Evolutionary conservation across 2,329 filamentous ascomycete species (phyloP), one percentile per base, ranked within the genome.

Genomic region (Rutstroemia sydowiana): DNA sequence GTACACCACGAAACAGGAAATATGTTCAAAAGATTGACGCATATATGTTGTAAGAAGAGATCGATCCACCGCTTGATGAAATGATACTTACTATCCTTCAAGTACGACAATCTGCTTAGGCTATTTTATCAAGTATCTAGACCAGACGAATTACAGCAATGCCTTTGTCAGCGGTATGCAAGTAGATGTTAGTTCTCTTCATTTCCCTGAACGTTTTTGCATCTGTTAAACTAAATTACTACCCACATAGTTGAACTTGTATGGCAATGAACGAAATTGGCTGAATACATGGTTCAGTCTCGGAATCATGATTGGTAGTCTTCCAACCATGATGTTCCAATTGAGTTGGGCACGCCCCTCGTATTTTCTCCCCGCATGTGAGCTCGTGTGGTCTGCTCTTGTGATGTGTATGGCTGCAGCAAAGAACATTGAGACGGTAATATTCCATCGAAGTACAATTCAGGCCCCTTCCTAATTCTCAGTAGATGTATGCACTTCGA

Each of bases 201-300:
- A 4, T 34, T 13, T 34, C 8, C 23, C 23, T n/a, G n/a, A 34
- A 10, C 32, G 14, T 11, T 10, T 34, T 34, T 34, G 10, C 11
- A 3, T 3, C 9, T n/a, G 3, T 11, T 3, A n/a, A 34, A 34
- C 32, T 13, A 34, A 13, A 4, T 3, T 34, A 11, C 10, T 11
- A 34, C 13, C 32, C 32, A 11, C 16, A 16, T 32, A 44, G 42
- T 66, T 78, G 4, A 58, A 65, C 3, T 61, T 81, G 8, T 73
- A 75, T 41, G 70, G 71, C 1, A 80, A 81, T 53, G 68, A 82
- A 53, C 68, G 79, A 31, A 79, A 81, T 53, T 73, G 76, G 47
- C 63, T 71, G 49, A 68, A 64, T 46, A 73, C 77, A 0, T 74
- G 70, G 36, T 84, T 78, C 71, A 81, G 76, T 0, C 72, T 56